A percentile compares a stretch with the other conserved stretches of the same genome.
Evolutionary conservation across 2,329 filamentous ascomycete species (phyloP).

Genomic region (Trichophyton schoenleinii): DNA sequence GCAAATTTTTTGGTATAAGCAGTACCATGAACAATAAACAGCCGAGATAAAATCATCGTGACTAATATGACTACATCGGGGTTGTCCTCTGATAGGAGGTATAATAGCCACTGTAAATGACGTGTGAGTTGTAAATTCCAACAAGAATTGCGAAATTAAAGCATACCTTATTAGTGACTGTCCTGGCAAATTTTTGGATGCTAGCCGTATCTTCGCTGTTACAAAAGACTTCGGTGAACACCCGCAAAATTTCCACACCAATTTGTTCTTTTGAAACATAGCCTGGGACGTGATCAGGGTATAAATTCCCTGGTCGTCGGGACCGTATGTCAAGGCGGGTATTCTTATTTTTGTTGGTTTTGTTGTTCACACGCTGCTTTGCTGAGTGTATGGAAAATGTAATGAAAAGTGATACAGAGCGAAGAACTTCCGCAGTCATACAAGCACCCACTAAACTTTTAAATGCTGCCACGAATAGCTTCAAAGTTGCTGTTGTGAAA

Average conservation of each 20-base stretch:
- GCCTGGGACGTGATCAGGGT: constrained; percentile 25
- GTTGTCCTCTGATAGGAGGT: constrained; percentile 78
- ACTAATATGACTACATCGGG: constrained; percentile 69
- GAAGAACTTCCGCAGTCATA: constrained; percentile 70
- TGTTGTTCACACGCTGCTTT: constrained; percentile 24
- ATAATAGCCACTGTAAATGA: constrained; percentile 63
- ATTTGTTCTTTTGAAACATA: constrained; percentile 52
- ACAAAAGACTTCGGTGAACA: constrained; percentile 69
- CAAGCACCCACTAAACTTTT: constrained; percentile 67
- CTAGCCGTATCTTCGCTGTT: constrained; percentile 54
- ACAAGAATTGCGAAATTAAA: constrained; percentile 10
- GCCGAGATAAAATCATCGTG: constrained; percentile 67
- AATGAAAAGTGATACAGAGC: constrained; percentile 79
- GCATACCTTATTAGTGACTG: constrained; percentile 82
- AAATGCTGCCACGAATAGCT: constrained; percentile 66
- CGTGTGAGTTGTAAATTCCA: constrained; percentile 19
- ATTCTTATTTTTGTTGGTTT: constrained; percentile 37
- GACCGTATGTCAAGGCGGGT: constrained; percentile 24
- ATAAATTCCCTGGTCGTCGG: constrained; percentile 20
- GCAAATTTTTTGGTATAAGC: constrained; percentile 76
- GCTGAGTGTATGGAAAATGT: constrained; percentile 75
- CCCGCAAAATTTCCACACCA: constrained; percentile 59
- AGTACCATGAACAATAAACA: constrained; percentile 70
- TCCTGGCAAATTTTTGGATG: constrained; percentile 79
- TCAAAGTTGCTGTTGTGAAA: constrained; percentile 58